Evolutionary conservation across 495 filamentous ascomycete genomes (phyloP).

Genomic region (Extremus antarcticus): DNA sequence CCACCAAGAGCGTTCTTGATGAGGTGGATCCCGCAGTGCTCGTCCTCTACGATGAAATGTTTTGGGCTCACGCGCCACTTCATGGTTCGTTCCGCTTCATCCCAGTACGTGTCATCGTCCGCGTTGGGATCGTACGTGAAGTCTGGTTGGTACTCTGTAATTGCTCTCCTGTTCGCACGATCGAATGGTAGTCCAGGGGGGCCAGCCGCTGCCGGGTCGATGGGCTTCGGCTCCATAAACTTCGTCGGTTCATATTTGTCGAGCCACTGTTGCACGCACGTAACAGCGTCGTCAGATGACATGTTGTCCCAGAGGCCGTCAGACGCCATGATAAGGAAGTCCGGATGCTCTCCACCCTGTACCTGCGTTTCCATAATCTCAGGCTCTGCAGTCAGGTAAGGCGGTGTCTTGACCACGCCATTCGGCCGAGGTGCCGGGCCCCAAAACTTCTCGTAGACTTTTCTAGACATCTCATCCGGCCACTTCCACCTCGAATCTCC

Average conservation of each 20-base stretch:
- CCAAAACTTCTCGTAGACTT: slow-evolving; percentile 37
- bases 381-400: slow-evolving; percentile 56
- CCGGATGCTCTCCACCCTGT: slow-evolving; percentile 30
- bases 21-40: slow-evolving; percentile 53
- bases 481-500: slow-evolving; percentile 58
- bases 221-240: slow-evolving; percentile 1
- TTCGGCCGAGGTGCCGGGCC: slow-evolving; percentile 35
- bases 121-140: background rate
- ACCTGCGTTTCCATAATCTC: slow-evolving; percentile 47
- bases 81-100: slow-evolving; percentile 18
- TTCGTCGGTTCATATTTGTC: slow-evolving; percentile 25
- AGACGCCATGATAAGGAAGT: slow-evolving; percentile 53
- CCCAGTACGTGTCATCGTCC: slow-evolving; percentile 9
- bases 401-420: slow-evolving; percentile 38
- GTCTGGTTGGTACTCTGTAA: background rate
- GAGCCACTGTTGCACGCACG: slow-evolving; percentile 46
- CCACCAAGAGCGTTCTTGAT: slow-evolving; percentile 53
- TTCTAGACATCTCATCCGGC: slow-evolving; percentile 37
- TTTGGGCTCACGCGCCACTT: slow-evolving; percentile 27
- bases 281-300: slow-evolving; percentile 47
- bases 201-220: background rate
- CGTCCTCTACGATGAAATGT: slow-evolving; percentile 43
- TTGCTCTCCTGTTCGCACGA: background rate
- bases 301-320: slow-evolving; percentile 58
- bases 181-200: too few relatives aligned